Conservation (phyloP, 2,329 filamentous ascomycete species). For the Madurella mycetomatis region DNA sequence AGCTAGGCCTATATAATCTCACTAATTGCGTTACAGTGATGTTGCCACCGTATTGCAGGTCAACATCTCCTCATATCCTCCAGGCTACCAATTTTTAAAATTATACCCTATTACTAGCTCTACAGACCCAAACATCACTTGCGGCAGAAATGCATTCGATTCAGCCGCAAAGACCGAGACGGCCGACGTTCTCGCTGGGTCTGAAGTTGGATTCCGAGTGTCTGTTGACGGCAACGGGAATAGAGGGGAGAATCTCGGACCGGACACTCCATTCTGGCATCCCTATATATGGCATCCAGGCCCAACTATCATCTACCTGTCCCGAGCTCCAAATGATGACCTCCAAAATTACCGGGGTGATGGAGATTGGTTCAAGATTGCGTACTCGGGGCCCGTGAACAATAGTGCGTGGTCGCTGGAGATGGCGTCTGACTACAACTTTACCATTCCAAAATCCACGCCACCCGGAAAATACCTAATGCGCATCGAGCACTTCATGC, state of each 20-base stretch:
- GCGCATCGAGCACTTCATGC: slow-evolving; percentile 17
- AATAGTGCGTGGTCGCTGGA: slow-evolving; percentile 9
- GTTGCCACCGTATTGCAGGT: not conserved
- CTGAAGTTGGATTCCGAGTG: slow-evolving; percentile 20
- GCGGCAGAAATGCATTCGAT: slow-evolving; percentile 13
- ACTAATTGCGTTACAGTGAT: not conserved
- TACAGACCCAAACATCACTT: slow-evolving; percentile 14
- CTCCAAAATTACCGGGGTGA: slow-evolving; percentile 11
- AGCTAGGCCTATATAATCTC: not conserved
- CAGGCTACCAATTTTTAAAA: slow-evolving; percentile 1
- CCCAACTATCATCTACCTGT: slow-evolving; percentile 15
- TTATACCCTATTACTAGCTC: not conserved
- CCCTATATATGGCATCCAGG: slow-evolving; percentile 12
- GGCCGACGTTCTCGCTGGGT: slow-evolving; percentile 18
- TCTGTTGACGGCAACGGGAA: slow-evolving; percentile 11
- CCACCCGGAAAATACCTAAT: slow-evolving; percentile 20
- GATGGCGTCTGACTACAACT: slow-evolving; percentile 15
- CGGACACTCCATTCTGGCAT: not conserved
- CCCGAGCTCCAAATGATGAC: slow-evolving; percentile 13
- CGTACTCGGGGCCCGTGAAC: slow-evolving; percentile 7
- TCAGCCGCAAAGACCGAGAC: slow-evolving; percentile 13
- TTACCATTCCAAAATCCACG: slow-evolving; percentile 14
- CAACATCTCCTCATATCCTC: not conserved
- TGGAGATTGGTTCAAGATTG: slow-evolving; percentile 22
- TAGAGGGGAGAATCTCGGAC: not conserved